Base-by-base conservation (phyloP, 2,329 filamentous ascomycete species). In the Aureobasidium vineae region DNA sequence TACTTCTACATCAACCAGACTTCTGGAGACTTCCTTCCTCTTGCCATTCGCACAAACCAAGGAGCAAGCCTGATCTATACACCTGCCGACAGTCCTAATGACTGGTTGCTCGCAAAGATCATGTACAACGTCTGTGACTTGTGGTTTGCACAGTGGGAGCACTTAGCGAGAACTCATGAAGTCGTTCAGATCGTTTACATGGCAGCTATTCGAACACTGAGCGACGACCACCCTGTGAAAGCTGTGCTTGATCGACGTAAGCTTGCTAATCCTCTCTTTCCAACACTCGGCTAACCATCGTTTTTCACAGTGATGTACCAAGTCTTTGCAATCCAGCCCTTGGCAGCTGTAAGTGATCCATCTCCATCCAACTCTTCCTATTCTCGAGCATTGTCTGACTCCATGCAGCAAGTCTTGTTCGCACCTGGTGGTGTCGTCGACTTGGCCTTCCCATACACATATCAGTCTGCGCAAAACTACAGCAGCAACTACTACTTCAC, bases 71-170 rank as follows among this genome's bases (percentile, higher is more conserved):
- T 60, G 1, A 40, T 36, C 26, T 60, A 60, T 16, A 60, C 56
- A 33, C 56, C 56, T 8, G 56, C 56, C 2, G 56, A 60, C 19
- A 47, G 16, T 6, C 5, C 11, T 3, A 15, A 33, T 5, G 56
- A 60, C 11, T 60, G 56, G 56, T n/a, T 60, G 23, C 56, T 60
- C 11, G 56, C 56, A 21, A 60, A 60, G 11, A 60, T 60, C 1
- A 60, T 60, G 56, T 60, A 60, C 56, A 60, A 60, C 6, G 56
- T 60, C 31, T 60, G 56, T 8, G 56, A 60, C 15, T 15, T 60
- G 8, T 60, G 56, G 56, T 60, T 60, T n/a, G 41, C 56, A 1
- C 56, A 60, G 56, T 60, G 56, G 56, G 56, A 60, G n/a, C 56
- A 60, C 16, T 36, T 60, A 28, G 3, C 56, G 1, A 60, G 56